Evolutionary conservation across 768 basidiomycete genomes (phyloP).

Genomic region (Tulasnella calospora): DNA sequence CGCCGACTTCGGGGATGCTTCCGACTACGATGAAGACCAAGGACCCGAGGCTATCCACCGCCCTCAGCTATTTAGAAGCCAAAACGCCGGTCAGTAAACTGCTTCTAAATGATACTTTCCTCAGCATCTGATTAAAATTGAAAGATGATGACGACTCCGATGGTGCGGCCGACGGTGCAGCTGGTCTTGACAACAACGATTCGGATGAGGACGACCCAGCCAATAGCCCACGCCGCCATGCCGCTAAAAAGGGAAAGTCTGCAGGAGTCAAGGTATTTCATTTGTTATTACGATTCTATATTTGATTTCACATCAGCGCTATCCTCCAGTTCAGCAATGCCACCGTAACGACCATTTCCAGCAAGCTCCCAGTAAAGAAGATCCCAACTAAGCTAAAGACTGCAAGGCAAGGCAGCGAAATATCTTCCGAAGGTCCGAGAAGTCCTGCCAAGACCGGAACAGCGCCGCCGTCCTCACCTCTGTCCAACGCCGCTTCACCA

Average conservation of each 20-base stretch:
- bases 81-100: too few species aligned
- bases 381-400: too few species aligned
- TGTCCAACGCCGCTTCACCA: background rate
- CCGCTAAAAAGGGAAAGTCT: background rate
- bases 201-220: background rate
- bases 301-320: background rate
- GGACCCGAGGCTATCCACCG: too few species aligned
- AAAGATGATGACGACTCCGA: background rate
- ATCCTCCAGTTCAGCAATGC: background rate
- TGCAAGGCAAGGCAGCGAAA: background rate
- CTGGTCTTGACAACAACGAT: background rate
- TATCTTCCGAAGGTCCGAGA: background rate
- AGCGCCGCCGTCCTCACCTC: background rate
- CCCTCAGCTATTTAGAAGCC: too few species aligned
- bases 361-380: background rate
- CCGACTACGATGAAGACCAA: too few species aligned
- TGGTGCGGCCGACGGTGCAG: background rate
- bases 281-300: background rate
- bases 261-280: background rate
- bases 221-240: background rate
- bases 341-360: background rate
- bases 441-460: background rate
- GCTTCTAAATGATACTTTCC: too few species aligned
- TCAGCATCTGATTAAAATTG: too few species aligned
- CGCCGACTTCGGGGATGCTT: too few species aligned